Base-by-base conservation (phyloP, 306 rosid genomes). In the Cucumis hystrix region DNA sequence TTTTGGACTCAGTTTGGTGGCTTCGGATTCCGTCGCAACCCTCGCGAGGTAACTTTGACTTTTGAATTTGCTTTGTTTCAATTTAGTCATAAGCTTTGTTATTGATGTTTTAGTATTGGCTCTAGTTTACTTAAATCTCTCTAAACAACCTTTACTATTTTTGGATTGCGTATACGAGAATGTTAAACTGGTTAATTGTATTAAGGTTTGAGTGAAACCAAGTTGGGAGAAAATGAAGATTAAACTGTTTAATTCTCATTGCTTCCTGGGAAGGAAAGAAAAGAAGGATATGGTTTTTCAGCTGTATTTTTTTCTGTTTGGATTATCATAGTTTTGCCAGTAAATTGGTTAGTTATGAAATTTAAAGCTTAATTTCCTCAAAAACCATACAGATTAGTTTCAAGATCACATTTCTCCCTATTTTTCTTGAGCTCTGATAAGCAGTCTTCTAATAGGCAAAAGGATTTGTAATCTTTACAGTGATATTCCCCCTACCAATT, bases 41-140 rank as follows among this genome's bases (percentile, higher is more conserved):
- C 18, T 81, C 45, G 51, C 82, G 7, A 83, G 88, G 92, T 86
- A 83, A 77, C 40, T 58, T 10, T 39, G 16, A 23, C 41, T 47
- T 71, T 25, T 74, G 57, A 40, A 54, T 21, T 65, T 49, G 21
- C 40, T 45, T 28, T 28, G n/a, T 28, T 71, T 47, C 59, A 47
- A 43, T 67, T 70, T 70, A 30, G 16, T 66, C 10, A 67, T 40
- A 41, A 15, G 7, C 41, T 9, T 43, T 9, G 49, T 43, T 2
- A 2, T 43, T 3, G 49, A 43, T 9, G 49, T 5, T 63, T 23
- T 16, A 14, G 8, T 33, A 15, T 63, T 33, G 14, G 3, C 54
- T 35, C 13, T 30, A 33, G 43, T 63, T 63, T 63, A 8, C 43
- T 63, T 63, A 11, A 28, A 13, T 11, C 18, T 9, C 16, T 47